Conservation (phyloP, 2,329 filamentous ascomycete species). For the Penicillium brevicompactum region DNA sequence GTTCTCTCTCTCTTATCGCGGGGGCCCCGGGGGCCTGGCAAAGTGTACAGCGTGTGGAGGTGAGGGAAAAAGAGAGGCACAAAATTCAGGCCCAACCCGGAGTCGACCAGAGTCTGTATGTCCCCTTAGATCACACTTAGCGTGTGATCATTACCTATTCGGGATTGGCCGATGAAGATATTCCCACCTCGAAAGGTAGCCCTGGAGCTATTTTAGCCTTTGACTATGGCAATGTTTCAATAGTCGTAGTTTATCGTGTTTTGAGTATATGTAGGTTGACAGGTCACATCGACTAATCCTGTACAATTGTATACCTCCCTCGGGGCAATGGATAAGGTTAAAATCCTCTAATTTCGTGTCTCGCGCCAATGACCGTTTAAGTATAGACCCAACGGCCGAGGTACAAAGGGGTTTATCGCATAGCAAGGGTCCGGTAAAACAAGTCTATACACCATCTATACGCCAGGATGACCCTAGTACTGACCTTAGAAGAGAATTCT, state of each 20-base stretch:
- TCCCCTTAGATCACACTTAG: slow-evolving; percentile 24
- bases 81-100: not conserved
- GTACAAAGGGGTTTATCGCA: not conserved
- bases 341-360: not conserved
- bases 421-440: not conserved
- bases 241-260: slow-evolving; percentile 1
- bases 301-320: not conserved
- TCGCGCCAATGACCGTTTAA: not conserved
- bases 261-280: not conserved
- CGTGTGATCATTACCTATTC: slow-evolving; percentile 27
- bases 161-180: slow-evolving; percentile 14
- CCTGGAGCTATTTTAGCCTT: not conserved
- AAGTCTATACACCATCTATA: too few relatives aligned
- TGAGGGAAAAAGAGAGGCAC: slow-evolving; percentile 9
- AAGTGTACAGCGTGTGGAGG: not conserved
- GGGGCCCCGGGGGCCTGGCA: slow-evolving; percentile 4
- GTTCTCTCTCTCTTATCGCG: not conserved
- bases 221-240: not conserved
- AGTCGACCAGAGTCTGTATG: not conserved
- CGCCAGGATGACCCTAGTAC: too few relatives aligned
- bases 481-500: too few relatives aligned
- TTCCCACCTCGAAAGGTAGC: not conserved
- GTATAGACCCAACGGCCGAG: not conserved
- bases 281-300: not conserved
- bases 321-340: not conserved